Conservation (phyloP, 345 rosid genomes). For the Pelargonium nanum region DNA sequence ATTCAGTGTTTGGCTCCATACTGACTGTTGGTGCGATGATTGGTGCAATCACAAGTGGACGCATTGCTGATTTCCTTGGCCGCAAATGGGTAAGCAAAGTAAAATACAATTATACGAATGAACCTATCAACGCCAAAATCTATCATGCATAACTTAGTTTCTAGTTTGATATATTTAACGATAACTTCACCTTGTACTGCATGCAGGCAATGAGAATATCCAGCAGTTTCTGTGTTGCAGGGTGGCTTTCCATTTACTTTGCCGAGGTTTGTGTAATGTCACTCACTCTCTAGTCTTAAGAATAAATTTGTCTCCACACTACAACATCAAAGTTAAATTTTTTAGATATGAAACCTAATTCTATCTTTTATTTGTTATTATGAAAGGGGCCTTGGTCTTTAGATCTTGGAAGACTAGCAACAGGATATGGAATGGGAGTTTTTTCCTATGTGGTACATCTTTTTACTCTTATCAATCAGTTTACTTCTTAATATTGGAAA, state of each 20-base stretch:
- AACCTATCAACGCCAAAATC: background rate
- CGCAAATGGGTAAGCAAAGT: constrained; percentile 14
- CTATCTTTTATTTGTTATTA: constrained; percentile 6
- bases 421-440: constrained; percentile 63
- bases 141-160: constrained; percentile 7
- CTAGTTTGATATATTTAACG: background rate
- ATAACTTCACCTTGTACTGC: constrained; percentile 2
- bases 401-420: constrained; percentile 56
- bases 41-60: constrained; percentile 18
- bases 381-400: constrained; percentile 49
- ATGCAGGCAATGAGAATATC: constrained; percentile 63
- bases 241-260: constrained; percentile 52
- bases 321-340: background rate
- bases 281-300: background rate
- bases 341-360: background rate
- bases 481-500: background rate
- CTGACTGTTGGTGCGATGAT: constrained; percentile 21
- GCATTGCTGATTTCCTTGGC: constrained; percentile 15
- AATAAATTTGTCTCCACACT: background rate
- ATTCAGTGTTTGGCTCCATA: constrained; percentile 21
- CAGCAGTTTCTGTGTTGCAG: constrained; percentile 46
- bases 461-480: background rate
- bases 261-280: constrained; percentile 30
- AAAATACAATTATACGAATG: background rate
- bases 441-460: constrained; percentile 62